Conservation (phyloP, 2,329 filamentous ascomycete species). For the Aspergillus sp. region DNA sequence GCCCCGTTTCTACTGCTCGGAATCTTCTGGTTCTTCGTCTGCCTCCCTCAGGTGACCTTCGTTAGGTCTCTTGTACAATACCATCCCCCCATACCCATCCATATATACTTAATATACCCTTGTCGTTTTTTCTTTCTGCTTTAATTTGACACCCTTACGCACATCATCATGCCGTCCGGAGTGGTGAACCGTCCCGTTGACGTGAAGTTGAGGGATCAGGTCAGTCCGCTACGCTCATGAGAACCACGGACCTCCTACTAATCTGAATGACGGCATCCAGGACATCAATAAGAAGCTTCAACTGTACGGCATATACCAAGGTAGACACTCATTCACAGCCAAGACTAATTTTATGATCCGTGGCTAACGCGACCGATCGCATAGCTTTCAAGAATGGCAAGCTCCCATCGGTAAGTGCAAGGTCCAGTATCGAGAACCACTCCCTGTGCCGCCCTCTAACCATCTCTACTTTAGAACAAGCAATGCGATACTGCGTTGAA, state of each 20-base stretch:
- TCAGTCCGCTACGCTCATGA: slow-evolving; percentile 16
- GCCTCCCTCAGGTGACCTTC: not conserved
- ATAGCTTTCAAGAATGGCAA: slow-evolving; percentile 84
- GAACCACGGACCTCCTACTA: not conserved
- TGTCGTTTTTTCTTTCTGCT: not conserved
- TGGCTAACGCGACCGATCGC: slow-evolving; percentile 10
- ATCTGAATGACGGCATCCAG: slow-evolving; percentile 16
- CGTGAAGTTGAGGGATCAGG: slow-evolving; percentile 72
- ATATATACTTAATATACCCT: slow-evolving; percentile 2
- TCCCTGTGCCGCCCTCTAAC: not conserved
- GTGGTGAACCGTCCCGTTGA: slow-evolving; percentile 72
- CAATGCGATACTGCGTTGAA: slow-evolving; percentile 95
- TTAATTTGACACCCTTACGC: not conserved
- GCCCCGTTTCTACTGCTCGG: not conserved
- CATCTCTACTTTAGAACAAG: slow-evolving; percentile 64
- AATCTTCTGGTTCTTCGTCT: not conserved
- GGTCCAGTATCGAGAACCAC: no score
- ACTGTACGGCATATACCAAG: slow-evolving; percentile 81
- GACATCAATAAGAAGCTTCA: slow-evolving; percentile 93
- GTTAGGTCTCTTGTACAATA: not conserved
- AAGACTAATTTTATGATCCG: not conserved
- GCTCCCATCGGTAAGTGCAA: slow-evolving; percentile 78
- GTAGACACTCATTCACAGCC: slow-evolving; percentile 33
- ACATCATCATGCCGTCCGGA: slow-evolving; percentile 29
- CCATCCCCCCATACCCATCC: not conserved